These are phyloP conservation scores for Warburgia ugandensis DNA, from an alignment of 164 flowering plant genomes.

Conservation along the genomic window DNA sequence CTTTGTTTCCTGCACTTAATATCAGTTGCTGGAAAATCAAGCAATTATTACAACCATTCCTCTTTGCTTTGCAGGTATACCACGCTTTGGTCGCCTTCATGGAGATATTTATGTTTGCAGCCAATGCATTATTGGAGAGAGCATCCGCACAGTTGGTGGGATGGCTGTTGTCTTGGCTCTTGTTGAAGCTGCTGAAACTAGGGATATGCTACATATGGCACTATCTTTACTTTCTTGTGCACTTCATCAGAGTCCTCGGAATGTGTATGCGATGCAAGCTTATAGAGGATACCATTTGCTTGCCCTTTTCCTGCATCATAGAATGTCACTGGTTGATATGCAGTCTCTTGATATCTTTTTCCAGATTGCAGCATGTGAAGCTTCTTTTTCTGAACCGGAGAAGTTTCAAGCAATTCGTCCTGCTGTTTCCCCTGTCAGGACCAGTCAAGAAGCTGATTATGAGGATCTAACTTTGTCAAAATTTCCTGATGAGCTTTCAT, in stretches of 20 bases:
- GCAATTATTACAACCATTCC: neutral
- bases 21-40: neutral
- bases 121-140: slow-evolving; percentile 83
- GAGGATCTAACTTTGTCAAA: slow-evolving; percentile 63
- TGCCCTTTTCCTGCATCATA: slow-evolving; percentile 76
- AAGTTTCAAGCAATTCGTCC: slow-evolving; percentile 32
- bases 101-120: slow-evolving; percentile 85
- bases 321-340: slow-evolving; percentile 92
- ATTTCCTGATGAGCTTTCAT: slow-evolving; percentile 75
- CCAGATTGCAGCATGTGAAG: slow-evolving; percentile 99
- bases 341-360: slow-evolving; percentile 91
- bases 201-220: slow-evolving; percentile 98
- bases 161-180: slow-evolving; percentile 81
- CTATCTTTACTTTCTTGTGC: slow-evolving; percentile 77
- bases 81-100: slow-evolving; percentile 95
- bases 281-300: slow-evolving; percentile 95
- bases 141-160: slow-evolving; percentile 84
- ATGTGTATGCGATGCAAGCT: slow-evolving; percentile 86
- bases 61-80: slow-evolving; percentile 61
- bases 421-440: slow-evolving; percentile 35
- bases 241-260: slow-evolving; percentile 91
- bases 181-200: slow-evolving; percentile 90
- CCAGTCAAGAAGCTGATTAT: slow-evolving; percentile 41
- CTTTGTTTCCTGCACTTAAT: neutral
- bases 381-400: slow-evolving; percentile 89